Conservation (phyloP, 495 filamentous ascomycete species). For the Trichoderma erinaceum region DNA sequence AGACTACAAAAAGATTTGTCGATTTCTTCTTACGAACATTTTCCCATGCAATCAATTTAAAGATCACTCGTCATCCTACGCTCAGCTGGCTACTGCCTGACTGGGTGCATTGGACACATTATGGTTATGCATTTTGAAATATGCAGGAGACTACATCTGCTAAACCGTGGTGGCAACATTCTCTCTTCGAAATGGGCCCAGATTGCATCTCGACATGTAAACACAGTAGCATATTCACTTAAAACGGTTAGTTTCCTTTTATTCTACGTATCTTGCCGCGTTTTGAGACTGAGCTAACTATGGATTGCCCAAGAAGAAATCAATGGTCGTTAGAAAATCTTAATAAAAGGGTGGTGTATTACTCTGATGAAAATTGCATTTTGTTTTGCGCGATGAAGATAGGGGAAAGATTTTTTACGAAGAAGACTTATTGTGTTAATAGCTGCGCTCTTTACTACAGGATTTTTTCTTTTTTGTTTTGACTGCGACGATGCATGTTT, state of each 20-base stretch:
- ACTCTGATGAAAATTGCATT: constrained; percentile 8
- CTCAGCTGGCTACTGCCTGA: constrained; percentile 46
- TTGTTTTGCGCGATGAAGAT: constrained; percentile 6
- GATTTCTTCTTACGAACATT: constrained; percentile 38
- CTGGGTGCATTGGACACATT: constrained; percentile 53
- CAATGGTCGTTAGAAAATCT: neutral
- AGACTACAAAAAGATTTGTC: constrained; percentile 24
- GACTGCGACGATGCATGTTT: neutral
- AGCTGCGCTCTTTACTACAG: constrained; percentile 12
- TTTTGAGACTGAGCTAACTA: neutral
- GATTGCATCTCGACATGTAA: constrained; percentile 11
- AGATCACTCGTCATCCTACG: constrained; percentile 54
- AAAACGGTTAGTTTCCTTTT: neutral
- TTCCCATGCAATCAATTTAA: constrained; percentile 49
- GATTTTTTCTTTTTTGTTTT: constrained; percentile 3
- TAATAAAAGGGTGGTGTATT: neutral
- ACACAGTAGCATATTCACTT: neutral
- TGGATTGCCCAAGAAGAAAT: neutral
- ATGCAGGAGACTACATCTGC: constrained; percentile 24
- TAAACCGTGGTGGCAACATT: constrained; percentile 5
- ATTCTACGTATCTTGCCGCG: too few relatives aligned
- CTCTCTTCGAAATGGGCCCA: neutral
- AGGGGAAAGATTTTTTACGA: neutral
- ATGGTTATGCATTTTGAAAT: constrained; percentile 55
- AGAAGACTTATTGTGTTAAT: constrained; percentile 13